phyloP scores from a whole-genome alignment of 345 rosid genomes.

The Gynandropsis gynandra region DNA sequence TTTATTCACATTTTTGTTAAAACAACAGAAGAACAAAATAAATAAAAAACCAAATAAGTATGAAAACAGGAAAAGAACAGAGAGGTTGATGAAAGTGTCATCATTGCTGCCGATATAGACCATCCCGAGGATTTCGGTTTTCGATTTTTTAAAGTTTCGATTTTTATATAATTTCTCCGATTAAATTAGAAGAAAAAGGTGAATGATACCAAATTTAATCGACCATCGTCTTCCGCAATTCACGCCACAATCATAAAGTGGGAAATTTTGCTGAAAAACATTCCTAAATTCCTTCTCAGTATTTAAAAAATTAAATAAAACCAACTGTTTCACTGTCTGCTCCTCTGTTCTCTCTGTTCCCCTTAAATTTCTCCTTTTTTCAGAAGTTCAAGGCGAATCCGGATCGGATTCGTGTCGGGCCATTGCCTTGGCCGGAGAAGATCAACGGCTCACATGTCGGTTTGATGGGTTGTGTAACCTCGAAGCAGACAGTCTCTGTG shows the following conservation, averaged over 20 bases:
- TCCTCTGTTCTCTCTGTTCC: too few relatives aligned
- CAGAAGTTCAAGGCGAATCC: conserved; percentile 3
- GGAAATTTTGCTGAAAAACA: conserved; percentile 18
- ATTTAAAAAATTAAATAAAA: neutral
- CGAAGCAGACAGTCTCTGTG: conserved; percentile 87
- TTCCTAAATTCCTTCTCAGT: conserved; percentile 1
- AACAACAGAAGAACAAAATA: too few relatives aligned
- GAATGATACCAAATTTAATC: neutral
- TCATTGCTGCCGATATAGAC: conserved; percentile 14
- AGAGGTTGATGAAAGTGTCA: too few relatives aligned
- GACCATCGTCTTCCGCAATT: conserved; percentile 31
- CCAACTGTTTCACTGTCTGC: conserved; percentile 11
- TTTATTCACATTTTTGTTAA: too few relatives aligned
- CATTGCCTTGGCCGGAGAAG: neutral
- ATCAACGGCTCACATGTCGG: conserved; percentile 4
- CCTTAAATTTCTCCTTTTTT: too few relatives aligned
- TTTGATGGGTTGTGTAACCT: conserved; percentile 88
- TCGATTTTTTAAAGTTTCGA: conserved; percentile 1
- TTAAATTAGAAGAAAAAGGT: too few relatives aligned
- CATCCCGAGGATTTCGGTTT: conserved; percentile 27
- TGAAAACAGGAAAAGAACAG: neutral
- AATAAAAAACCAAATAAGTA: neutral
- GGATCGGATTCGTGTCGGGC: neutral
- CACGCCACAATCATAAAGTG: conserved; percentile 15
- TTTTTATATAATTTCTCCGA: too few relatives aligned